Base-by-base conservation (phyloP, 768 basidiomycete species). In the Lyophyllum atratum region DNA sequence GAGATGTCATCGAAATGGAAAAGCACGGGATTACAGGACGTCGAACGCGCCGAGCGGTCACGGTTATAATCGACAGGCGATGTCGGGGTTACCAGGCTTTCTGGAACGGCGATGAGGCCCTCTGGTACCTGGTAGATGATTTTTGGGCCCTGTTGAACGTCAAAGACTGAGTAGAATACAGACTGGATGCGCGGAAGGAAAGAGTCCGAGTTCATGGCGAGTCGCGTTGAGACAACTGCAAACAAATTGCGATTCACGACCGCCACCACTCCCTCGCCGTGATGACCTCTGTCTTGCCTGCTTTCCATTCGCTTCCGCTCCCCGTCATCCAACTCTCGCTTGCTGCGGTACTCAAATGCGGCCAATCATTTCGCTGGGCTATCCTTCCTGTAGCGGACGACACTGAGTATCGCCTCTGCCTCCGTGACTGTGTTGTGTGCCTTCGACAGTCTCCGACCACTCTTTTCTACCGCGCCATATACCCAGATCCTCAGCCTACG, bases 101-200 rank as follows among this genome's bases (percentile, higher is more conserved):
- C 55, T 37, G 75, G 74, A 19, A 66, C 65, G 57, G 59, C 81
- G 59, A 96, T 92, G 49, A 94, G 85, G 43, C 87, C 92, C 69
- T 97, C 96, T 1, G 96, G 96, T 7, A 97, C 94, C 73, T 98
- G 95, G 66, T 90, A 90, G 4, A 93, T 86, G 45, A 98, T 90
- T 66, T 92, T 92, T 2, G 94, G 92, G 2, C 97, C 96, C 53
- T 89, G 85, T 5, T 74, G 76, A 34, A 88, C 81, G 72, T 98
- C 93, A 69, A 99, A 98, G 14, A 90, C 86, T 3, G 95, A 89
- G 67, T 97, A 98, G 76, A 98, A 98, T 14, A 96, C 89, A 11
- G 93, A 94, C 64, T 88, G 85, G 55, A 93, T 89, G 50, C 81
- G 78, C 34, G 91, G 91, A 45, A 89, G 80, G 73, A 90, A 93